Evolutionary conservation across 306 rosid genomes (phyloP).

Genomic region (Morella rubra): DNA sequence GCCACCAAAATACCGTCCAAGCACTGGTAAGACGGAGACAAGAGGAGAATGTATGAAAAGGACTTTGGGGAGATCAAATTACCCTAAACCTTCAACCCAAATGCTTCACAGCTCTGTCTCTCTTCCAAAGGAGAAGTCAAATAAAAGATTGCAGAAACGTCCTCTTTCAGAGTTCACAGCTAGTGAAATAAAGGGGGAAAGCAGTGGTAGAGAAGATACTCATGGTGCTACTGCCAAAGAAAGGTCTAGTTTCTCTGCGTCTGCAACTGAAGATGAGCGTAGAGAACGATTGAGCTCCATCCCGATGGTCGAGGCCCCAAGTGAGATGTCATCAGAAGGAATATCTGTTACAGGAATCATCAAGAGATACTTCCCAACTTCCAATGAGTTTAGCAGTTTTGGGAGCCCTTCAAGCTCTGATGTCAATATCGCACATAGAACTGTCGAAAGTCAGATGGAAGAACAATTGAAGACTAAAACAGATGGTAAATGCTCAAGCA

Average conservation of each 20-base stretch:
- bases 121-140: slow-evolving; percentile 32
- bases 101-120: slow-evolving; percentile 22
- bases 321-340: slow-evolving; percentile 56
- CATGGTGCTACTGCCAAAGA: background rate
- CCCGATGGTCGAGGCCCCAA: slow-evolving; percentile 36
- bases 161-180: slow-evolving; percentile 24
- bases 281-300: slow-evolving; percentile 25
- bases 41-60: slow-evolving; percentile 32
- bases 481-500: background rate
- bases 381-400: slow-evolving; percentile 27
- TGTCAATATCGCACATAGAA: slow-evolving; percentile 44
- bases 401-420: slow-evolving; percentile 43
- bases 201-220: slow-evolving; percentile 22
- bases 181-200: slow-evolving; percentile 21
- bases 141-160: slow-evolving; percentile 25
- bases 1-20: slow-evolving; percentile 12
- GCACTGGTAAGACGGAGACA: slow-evolving; percentile 24
- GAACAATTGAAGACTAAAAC: slow-evolving; percentile 29
- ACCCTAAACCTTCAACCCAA: slow-evolving; percentile 10
- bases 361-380: slow-evolving; percentile 46
- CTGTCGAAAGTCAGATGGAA: slow-evolving; percentile 29
- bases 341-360: slow-evolving; percentile 66
- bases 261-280: slow-evolving; percentile 32
- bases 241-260: slow-evolving; percentile 14
- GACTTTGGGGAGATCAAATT: slow-evolving; percentile 22